Base-by-base conservation (phyloP, 345 rosid genomes). In the Punica granatum region DNA sequence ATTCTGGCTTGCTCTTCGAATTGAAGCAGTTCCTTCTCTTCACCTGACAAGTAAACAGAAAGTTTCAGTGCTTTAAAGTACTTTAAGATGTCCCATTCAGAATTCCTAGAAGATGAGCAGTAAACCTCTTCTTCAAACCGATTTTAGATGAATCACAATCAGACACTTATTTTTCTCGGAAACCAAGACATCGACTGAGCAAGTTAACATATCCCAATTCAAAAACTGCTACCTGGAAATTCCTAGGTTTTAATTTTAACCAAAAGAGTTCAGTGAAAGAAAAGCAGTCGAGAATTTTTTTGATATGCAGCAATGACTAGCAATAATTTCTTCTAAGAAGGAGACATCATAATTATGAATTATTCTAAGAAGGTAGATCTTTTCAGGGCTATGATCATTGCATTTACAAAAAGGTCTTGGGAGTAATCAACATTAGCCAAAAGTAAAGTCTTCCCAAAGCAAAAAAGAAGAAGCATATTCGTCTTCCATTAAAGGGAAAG, bases 1-100 rank as follows among this genome's bases (percentile, higher is more conserved):
- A 66, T 42, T 61, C 58, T 19, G 54, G 10, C 26, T 46, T 34
- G 8, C 33, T 13, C 7, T 13, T 49, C 43, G 41, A 35, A 23
- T 49, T 19, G 54, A 54, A 49, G 61, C 61, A 51, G 61, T 51
- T 66, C 60, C 69, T 35, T 46, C 60, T 30, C 23, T 33, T 8
- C 41, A 31, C 60, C 69, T 66, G 59, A 39, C 34, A 54, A 66
- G 41, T 34, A 34, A 13, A 32, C 33, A 44, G 21, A 26, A 56
- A 56, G 30, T 13, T 28, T 56, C 61, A 56, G 61, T 56, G 61
- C 15, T 12, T 6, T n/a, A 51, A 46, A 46, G 4, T 46, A 18
- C 53, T 19, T 18, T 4, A 13, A 7, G n/a, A 21, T 1, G 1
- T 15, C 12, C 42, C 42, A 37, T 1, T 37, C 42, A 37, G 42